Evolutionary conservation across 768 basidiomycete species (phyloP).

Genomic region (Leucosporidium creatinivorum): DNA sequence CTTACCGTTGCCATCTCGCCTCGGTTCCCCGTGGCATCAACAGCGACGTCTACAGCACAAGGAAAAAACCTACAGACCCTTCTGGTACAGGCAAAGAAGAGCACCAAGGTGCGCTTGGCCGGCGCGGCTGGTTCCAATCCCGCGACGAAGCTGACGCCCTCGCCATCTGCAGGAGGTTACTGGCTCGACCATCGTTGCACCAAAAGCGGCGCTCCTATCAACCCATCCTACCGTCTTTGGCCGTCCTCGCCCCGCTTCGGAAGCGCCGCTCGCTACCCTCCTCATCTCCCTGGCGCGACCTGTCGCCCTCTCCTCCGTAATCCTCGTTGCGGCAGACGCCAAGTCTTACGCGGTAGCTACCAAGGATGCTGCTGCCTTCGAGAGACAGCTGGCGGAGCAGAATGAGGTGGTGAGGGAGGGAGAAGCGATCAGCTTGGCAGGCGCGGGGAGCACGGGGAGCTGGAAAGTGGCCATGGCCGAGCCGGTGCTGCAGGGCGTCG

Average conservation of each 20-base stretch:
- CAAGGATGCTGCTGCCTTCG: not conserved
- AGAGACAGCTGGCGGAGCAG: not conserved
- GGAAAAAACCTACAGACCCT: not conserved
- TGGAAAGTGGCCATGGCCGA: conserved; percentile 53
- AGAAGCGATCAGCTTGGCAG: not conserved
- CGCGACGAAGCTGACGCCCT: not conserved
- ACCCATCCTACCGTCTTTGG: conserved; percentile 13
- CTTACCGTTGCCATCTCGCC: conserved; percentile 3
- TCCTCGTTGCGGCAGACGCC: conserved; percentile 12
- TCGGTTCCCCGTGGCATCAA: not conserved
- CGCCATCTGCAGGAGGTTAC: not conserved
- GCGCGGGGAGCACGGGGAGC: not conserved
- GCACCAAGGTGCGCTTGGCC: not conserved
- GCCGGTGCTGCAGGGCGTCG: conserved; percentile 65
- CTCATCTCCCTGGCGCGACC: conserved; percentile 1
- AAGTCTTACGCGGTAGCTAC: not conserved
- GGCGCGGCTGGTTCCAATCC: too few relatives aligned
- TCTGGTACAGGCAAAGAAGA: too few relatives aligned
- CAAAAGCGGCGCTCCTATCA: not conserved
- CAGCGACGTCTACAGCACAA: not conserved
- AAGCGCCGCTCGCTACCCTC: conserved; percentile 6
- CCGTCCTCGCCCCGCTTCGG: not conserved
- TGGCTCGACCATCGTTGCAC: not conserved
- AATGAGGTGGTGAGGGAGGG: conserved; percentile 15
- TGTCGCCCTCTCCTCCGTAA: conserved; percentile 13